These are phyloP conservation scores for Globisporangium perplexum DNA, from an alignment of 352 stramenopile genomes.

Conservation along the genomic window DNA sequence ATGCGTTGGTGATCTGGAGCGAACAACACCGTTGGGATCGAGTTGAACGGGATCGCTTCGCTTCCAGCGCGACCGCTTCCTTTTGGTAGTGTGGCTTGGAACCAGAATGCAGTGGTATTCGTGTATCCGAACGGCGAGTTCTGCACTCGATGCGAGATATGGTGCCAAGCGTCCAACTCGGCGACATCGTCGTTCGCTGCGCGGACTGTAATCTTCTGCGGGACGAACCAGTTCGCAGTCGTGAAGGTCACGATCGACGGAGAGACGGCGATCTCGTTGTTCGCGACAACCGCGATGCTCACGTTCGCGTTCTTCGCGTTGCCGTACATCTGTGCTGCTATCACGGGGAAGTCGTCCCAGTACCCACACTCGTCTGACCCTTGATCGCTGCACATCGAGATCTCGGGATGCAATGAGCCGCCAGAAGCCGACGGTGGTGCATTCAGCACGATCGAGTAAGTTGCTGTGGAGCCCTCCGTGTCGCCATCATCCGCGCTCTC, in stretches of 20 bases:
- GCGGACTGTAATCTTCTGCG: constrained; percentile 40
- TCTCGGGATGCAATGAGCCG: constrained; percentile 6
- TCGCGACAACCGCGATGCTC: constrained; percentile 50
- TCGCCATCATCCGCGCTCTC: constrained; percentile 17
- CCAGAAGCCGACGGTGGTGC: constrained; percentile 28
- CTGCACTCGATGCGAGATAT: constrained; percentile 54
- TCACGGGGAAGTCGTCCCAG: constrained; percentile 28
- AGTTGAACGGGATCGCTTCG: constrained; percentile 52
- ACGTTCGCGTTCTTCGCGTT: constrained; percentile 24
- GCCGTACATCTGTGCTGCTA: constrained; percentile 30
- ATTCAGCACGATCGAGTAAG: constrained; percentile 65
- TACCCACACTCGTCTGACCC: constrained; percentile 42
- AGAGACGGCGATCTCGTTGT: constrained; percentile 37
- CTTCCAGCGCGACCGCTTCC: constrained; percentile 15
- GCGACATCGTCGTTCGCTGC: constrained; percentile 44
- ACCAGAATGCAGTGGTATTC: constrained; percentile 56
- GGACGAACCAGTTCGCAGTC: constrained; percentile 51
- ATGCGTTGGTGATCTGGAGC: constrained; percentile 37
- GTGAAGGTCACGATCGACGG: constrained; percentile 63
- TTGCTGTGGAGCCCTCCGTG: background rate
- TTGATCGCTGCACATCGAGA: constrained; percentile 22
- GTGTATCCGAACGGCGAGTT: constrained; percentile 38
- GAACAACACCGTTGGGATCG: constrained; percentile 38
- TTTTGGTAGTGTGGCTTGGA: constrained; percentile 21
- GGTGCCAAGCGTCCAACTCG: constrained; percentile 25